Conservation (phyloP, 208 protist species). For the Acanthamoeba pearcei region DNA sequence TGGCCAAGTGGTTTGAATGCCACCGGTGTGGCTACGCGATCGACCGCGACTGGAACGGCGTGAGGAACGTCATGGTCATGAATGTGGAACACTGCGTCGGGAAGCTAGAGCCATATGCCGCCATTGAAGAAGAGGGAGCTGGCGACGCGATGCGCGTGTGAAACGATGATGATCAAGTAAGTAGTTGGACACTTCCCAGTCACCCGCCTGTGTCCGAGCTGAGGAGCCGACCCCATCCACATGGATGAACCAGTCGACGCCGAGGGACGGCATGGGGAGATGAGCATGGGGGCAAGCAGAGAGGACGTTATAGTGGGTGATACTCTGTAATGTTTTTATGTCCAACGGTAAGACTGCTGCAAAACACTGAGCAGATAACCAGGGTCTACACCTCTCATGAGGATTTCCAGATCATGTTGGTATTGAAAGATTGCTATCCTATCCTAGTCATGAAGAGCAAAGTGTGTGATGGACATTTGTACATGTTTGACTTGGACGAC, state of each 20-base stretch:
- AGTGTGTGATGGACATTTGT: not conserved
- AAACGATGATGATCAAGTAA: not conserved
- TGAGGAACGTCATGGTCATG: not conserved
- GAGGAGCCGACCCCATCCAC: conserved; percentile 3
- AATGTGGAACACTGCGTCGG: conserved; percentile 19
- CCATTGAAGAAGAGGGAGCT: not conserved
- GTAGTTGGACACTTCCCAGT: not conserved
- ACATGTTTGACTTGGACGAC: not conserved
- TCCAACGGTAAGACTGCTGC: not conserved
- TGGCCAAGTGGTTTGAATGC: conserved; percentile 33
- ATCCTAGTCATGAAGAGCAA: not conserved
- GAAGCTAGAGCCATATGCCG: not conserved
- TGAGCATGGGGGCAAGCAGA: too few species aligned
- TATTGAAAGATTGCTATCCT: not conserved
- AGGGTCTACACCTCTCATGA: not conserved
- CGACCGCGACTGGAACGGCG: conserved; percentile 18
- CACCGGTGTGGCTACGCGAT: conserved; percentile 39
- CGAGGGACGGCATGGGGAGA: too few species aligned
- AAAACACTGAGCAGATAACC: not conserved
- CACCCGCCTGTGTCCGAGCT: not conserved
- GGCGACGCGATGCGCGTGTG: not conserved
- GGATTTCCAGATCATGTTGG: not conserved
- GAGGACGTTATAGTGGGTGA: too few species aligned
- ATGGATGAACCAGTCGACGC: too few species aligned
- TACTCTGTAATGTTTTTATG: too few species aligned